Conservation (phyloP, 441 rosid species). For the Euphorbia schlechtendalii region DNA sequence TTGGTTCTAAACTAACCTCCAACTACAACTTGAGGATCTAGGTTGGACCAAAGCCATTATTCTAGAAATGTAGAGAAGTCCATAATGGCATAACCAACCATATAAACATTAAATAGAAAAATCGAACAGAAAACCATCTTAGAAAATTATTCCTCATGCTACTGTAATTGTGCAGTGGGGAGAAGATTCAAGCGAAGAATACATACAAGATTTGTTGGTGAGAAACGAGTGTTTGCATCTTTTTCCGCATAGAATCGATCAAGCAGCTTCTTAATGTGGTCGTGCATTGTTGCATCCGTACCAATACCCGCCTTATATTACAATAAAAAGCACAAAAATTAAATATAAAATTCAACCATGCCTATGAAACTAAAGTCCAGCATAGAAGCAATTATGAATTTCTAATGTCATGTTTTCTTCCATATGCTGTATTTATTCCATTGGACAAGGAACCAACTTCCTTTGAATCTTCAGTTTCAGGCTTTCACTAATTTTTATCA, state of each 20-base stretch:
- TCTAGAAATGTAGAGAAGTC: constrained; percentile 1
- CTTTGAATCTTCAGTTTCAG: background rate
- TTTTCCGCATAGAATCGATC: constrained; percentile 94
- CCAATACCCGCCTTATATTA: constrained; percentile 82
- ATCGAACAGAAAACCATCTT: background rate
- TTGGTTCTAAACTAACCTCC: background rate
- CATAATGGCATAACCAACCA: no score
- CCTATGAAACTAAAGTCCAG: constrained; percentile 1
- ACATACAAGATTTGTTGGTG: constrained; percentile 84
- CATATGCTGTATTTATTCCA: background rate
- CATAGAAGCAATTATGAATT: background rate
- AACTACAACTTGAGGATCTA: background rate
- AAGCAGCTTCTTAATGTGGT: constrained; percentile 93
- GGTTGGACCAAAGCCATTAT: background rate
- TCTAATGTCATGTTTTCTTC: background rate
- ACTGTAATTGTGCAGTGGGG: background rate
- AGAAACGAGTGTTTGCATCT: constrained; percentile 77
- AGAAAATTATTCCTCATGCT: background rate
- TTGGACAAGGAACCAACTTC: background rate
- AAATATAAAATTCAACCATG: background rate
- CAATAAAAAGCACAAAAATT: constrained; percentile 6
- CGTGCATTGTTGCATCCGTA: constrained; percentile 99
- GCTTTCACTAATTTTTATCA: background rate
- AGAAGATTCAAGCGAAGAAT: constrained; percentile 18
- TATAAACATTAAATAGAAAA: background rate